Evolutionary conservation across 495 filamentous ascomycete genomes (phyloP).

Genomic region (Aspergillus mulundensis): DNA sequence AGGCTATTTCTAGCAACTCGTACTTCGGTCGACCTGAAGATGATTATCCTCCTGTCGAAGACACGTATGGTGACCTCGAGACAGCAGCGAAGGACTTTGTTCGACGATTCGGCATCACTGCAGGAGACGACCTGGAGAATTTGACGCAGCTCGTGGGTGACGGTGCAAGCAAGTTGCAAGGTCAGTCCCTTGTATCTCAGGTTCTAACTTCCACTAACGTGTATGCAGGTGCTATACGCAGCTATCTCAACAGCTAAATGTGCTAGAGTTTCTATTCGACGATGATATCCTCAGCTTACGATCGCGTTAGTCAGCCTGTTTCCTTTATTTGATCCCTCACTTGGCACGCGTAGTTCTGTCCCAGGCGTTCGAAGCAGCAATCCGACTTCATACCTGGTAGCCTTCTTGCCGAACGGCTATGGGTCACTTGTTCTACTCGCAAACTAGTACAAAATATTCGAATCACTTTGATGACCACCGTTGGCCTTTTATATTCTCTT

Average conservation of each 20-base stretch:
- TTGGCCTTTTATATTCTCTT: background rate
- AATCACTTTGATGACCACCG: background rate
- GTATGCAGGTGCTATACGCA: conserved; percentile 63
- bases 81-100: conserved; percentile 91
- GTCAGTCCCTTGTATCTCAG: conserved; percentile 28
- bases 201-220: conserved; percentile 2
- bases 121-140: conserved; percentile 92
- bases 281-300: conserved; percentile 10
- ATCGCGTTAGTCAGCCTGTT: conserved; percentile 14
- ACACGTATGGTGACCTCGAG: conserved; percentile 80
- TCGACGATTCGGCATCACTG: conserved; percentile 88
- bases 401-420: background rate
- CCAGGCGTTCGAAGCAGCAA: background rate
- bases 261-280: conserved; percentile 1
- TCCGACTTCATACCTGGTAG: background rate
- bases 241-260: conserved; percentile 69
- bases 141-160: conserved; percentile 76
- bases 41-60: conserved; percentile 54
- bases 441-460: background rate
- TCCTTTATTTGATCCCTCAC: conserved; percentile 3
- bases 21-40: conserved; percentile 93
- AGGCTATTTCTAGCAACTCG: conserved; percentile 86
- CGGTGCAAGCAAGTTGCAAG: conserved; percentile 77
- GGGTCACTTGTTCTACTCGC: background rate
- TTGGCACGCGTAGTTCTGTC: background rate